These are phyloP conservation scores for Parathielavia appendiculata DNA, from an alignment of 495 filamentous ascomycete species.

Conservation along the genomic window DNA sequence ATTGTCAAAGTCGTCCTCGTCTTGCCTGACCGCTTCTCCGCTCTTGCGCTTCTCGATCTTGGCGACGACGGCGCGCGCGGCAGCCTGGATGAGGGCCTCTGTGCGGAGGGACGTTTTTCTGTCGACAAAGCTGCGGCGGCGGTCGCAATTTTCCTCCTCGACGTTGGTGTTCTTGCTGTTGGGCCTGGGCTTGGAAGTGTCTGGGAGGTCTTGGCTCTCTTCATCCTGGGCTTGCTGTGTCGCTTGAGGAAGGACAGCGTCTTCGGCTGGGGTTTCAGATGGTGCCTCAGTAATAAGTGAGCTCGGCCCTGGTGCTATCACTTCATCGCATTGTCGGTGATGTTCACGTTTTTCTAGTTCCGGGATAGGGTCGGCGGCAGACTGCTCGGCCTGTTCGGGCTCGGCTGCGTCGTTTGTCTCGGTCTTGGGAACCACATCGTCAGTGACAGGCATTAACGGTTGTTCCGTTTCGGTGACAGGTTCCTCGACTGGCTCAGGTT, in stretches of 20 bases:
- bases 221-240: not conserved
- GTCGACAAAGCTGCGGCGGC: constrained; percentile 4
- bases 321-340: not conserved
- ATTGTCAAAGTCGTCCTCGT: constrained; percentile 25
- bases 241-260: not conserved
- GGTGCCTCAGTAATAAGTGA: too few relatives aligned
- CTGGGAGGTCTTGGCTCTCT: not conserved
- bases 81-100: constrained; percentile 42
- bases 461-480: not conserved
- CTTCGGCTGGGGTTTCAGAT: not conserved
- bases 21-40: not conserved
- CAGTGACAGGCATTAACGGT: not conserved
- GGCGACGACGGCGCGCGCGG: constrained; percentile 38
- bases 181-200: not conserved
- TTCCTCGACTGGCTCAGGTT: constrained; percentile 2
- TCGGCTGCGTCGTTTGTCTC: not conserved
- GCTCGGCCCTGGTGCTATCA: not conserved
- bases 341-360: not conserved
- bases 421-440: not conserved
- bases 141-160: not conserved
- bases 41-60: constrained; percentile 32
- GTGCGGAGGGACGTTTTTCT: constrained; percentile 30
- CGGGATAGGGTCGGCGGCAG: not conserved
- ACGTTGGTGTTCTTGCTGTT: not conserved
- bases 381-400: not conserved